Evolutionary conservation across 75 land plant species (phyloP).

Genomic region (Ceratopteris richardii): DNA sequence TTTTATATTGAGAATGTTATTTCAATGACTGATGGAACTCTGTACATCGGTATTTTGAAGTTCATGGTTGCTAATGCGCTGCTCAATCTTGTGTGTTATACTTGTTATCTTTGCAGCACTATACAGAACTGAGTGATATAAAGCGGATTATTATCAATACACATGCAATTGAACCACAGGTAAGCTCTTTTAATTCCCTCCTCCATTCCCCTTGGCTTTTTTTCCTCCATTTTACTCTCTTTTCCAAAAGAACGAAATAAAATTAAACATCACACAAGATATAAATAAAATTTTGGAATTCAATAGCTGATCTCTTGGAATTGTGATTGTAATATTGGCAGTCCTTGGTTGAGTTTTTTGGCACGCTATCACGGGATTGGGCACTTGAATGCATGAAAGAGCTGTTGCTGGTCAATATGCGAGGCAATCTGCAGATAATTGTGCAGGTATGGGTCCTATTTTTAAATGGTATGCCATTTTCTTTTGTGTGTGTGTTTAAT

Average conservation of each 20-base stretch:
- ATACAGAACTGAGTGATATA: slow-evolving; percentile 84
- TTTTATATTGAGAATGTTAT: no score
- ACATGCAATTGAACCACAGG: slow-evolving; percentile 99
- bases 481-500: background rate
- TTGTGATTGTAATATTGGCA: slow-evolving; percentile 16
- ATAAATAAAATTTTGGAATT: no score
- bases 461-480: background rate
- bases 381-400: slow-evolving; percentile 99
- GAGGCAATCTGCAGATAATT: slow-evolving; percentile 96
- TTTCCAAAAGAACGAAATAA: no score
- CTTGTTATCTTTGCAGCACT: slow-evolving; percentile 89
- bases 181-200: no score
- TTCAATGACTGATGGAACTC: no score
- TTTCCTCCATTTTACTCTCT: no score
- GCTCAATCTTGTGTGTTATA: no score
- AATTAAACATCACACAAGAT: no score
- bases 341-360: slow-evolving; percentile 95
- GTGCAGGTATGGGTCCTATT: slow-evolving; percentile 62
- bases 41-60: no score
- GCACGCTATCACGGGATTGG: slow-evolving; percentile 93
- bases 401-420: slow-evolving; percentile 81
- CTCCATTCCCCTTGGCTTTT: no score
- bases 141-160: slow-evolving; percentile 97
- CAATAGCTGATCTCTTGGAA: no score
- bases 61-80: no score